Base-by-base conservation (phyloP, 2,329 filamentous ascomycete genomes). In the Neofusicoccum laricinum region DNA sequence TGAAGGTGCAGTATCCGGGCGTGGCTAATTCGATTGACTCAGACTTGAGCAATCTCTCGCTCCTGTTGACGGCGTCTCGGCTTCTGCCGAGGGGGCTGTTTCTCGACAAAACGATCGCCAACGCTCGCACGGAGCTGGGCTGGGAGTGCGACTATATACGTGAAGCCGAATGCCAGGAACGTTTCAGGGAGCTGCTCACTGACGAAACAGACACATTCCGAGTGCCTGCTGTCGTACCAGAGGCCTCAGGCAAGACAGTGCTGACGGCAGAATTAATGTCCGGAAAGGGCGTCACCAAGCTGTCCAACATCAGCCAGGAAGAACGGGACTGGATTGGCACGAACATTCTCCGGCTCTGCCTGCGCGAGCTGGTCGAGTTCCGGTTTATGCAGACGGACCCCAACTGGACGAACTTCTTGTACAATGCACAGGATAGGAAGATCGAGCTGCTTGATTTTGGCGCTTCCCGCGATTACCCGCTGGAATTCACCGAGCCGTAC, bases 391-490 rank as follows among this genome's bases (percentile, higher is more conserved):
- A 99, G 80, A 99, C 95, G 4, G 95, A 99, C 74, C 95, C 95
- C 45, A 99, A 99, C 82, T 99, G 95, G 95, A 98, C 94, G 38
- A 99, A 99, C 78, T 99, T 99, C 77, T 84, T 98, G 19, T 99
- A 92, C 82, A 95, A 98, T 71, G 81, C 87, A 1, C 71, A 81
- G 19, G 87, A 84, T 3, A 81, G 87, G 70, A 90, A 88, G 72
- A 88, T 99, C 14, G 93, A 97, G 77, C 86, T 99, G 0, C 88
- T 99, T 61, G 96, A 99, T 78, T 99, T 99, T 77, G 95, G 95
- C 65, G 95, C 95, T 40, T 93, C 90, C 19, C 85, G 95, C 71
- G 94, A 93, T 69, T 99, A 89, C 74, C 92, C 93, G 0, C 84
- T 86, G 43, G 80, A 85, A 14, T 99, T 99, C 72, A 88, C 98